Conservation (phyloP, 345 rosid species). For the Rhodamnia rubescens region DNA sequence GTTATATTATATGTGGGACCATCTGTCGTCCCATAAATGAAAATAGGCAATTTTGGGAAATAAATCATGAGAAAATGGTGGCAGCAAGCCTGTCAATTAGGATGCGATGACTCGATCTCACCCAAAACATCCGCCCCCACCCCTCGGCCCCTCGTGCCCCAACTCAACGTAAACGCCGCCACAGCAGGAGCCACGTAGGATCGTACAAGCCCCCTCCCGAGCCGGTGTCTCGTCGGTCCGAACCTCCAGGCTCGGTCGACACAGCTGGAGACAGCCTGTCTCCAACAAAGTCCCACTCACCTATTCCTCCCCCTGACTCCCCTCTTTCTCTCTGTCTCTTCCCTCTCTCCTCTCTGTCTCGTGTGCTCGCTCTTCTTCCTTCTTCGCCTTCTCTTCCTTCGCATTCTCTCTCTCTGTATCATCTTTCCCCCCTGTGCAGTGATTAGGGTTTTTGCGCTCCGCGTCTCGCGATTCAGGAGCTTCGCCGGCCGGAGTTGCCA, state of each 20-base stretch:
- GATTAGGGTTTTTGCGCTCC: slow-evolving; percentile 42
- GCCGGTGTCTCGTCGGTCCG: slow-evolving; percentile 5
- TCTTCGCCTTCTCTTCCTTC: slow-evolving; percentile 2
- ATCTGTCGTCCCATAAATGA: neutral
- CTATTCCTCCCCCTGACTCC: slow-evolving; percentile 27
- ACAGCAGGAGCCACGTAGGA: slow-evolving; percentile 20
- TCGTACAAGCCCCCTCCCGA: neutral
- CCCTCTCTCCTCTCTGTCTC: neutral
- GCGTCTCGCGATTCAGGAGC: slow-evolving; percentile 1
- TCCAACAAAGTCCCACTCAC: slow-evolving; percentile 90
- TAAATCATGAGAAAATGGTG: neutral
- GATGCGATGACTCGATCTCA: neutral
- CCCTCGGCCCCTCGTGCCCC: neutral
- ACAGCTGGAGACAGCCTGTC: slow-evolving; percentile 99
- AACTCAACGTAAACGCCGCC: neutral
- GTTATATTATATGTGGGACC: neutral
- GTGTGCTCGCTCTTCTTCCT: neutral
- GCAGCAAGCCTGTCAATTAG: neutral
- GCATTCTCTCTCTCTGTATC: neutral
- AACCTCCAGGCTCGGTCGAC: slow-evolving; percentile 40
- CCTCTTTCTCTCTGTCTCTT: neutral
- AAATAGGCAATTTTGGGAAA: neutral
- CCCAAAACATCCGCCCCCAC: neutral
- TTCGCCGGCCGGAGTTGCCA: slow-evolving; percentile 10
- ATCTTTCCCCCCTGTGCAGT: neutral